Evolutionary conservation across 148 eudicot species (phyloP).

Genomic region (Cornus florida): DNA sequence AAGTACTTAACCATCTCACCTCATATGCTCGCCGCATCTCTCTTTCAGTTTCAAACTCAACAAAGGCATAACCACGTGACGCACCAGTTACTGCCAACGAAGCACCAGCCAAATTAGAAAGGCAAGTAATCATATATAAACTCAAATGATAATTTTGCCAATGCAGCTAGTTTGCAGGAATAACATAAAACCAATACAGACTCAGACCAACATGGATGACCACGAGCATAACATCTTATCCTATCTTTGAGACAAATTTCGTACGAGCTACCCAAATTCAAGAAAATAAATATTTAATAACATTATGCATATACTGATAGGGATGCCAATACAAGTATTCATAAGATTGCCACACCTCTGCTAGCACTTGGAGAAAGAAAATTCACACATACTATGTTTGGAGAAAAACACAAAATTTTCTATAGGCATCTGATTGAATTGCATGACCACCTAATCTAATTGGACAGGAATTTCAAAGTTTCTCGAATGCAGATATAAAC

Average conservation of each 20-base stretch:
- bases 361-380: no score
- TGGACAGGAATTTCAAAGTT: no score
- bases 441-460: no score
- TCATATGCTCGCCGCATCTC: constrained; percentile 91
- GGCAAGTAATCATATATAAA: background rate
- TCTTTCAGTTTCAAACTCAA: constrained; percentile 79
- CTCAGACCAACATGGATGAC: background rate
- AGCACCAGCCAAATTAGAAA: constrained; percentile 14
- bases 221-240: background rate
- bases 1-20: constrained; percentile 30
- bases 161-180: background rate
- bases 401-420: no score
- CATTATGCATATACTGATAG: no score
- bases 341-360: no score
- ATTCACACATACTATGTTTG: no score
- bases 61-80: constrained; percentile 95
- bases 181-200: background rate
- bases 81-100: constrained; percentile 88
- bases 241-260: background rate
- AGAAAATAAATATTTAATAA: background rate
- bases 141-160: background rate
- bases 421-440: no score
- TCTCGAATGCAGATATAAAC: no score
- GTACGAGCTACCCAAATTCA: background rate
- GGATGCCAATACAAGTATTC: no score